Evolutionary conservation across 805 yeast species (phyloP).

Genomic region (Lipomyces mesembrius): DNA sequence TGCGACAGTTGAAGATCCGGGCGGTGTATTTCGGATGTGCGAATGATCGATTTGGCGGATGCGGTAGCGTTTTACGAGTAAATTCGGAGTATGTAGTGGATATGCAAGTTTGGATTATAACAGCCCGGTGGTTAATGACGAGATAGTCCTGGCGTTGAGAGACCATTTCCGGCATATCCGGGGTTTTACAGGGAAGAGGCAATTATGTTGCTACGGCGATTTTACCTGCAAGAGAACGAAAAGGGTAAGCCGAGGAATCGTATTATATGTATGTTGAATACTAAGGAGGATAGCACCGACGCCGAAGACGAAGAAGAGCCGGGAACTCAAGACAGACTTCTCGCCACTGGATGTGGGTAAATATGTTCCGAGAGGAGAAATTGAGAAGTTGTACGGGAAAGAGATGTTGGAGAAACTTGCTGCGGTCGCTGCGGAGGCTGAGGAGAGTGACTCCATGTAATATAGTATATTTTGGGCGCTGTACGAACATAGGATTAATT

Average conservation of each 20-base stretch:
- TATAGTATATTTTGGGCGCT: not conserved
- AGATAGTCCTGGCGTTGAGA: constrained; percentile 27
- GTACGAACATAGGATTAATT: no score
- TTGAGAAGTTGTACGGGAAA: constrained; percentile 45
- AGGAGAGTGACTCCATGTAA: not conserved
- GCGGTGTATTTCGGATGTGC: constrained; percentile 89
- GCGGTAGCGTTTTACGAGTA: constrained; percentile 79
- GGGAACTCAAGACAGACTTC: constrained; percentile 56
- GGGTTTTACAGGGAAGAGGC: constrained; percentile 84
- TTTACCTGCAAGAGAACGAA: constrained; percentile 83
- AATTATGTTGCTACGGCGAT: constrained; percentile 74
- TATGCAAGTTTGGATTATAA: not conserved
- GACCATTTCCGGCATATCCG: constrained; percentile 57
- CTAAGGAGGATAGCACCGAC: constrained; percentile 61
- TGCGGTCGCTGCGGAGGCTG: not conserved
- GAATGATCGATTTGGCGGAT: constrained; percentile 95
- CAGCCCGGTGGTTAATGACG: not conserved
- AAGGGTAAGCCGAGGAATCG: constrained; percentile 42
- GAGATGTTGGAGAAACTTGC: constrained; percentile 18
- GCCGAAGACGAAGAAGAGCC: constrained; percentile 70
- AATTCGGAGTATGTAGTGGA: constrained; percentile 50
- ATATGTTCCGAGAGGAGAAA: constrained; percentile 30
- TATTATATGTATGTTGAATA: not conserved
- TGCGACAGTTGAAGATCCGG: constrained; percentile 76
- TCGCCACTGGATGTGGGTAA: constrained; percentile 29